phyloP scores from a whole-genome alignment of 257 asterid species.

The Echium plantagineum region DNA sequence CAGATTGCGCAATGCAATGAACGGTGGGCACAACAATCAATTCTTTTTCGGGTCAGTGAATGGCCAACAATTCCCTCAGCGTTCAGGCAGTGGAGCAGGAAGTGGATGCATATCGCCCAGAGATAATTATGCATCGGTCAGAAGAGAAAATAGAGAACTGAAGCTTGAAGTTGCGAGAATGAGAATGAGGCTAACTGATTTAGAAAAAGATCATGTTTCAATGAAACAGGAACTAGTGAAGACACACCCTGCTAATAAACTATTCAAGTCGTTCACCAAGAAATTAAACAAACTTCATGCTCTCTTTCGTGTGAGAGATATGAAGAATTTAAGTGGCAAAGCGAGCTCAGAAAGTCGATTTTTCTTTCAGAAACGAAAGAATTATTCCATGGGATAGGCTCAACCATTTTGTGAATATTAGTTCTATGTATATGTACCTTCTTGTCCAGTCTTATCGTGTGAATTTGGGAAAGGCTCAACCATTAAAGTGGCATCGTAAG shows the following conservation, averaged over 20 bases:
- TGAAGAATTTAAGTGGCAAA: slow-evolving; percentile 36
- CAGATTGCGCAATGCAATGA: slow-evolving; percentile 86
- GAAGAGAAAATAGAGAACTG: slow-evolving; percentile 85
- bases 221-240: slow-evolving; percentile 83
- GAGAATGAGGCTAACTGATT: slow-evolving; percentile 94
- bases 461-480: no score
- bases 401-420: not conserved
- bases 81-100: slow-evolving; percentile 80
- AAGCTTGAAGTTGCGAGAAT: slow-evolving; percentile 90
- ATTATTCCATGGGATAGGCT: slow-evolving; percentile 57
- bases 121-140: slow-evolving; percentile 89
- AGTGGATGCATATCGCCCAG: slow-evolving; percentile 93
- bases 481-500: no score
- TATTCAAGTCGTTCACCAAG: slow-evolving; percentile 65
- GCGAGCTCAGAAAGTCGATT: slow-evolving; percentile 40
- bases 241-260: slow-evolving; percentile 56
- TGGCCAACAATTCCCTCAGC: slow-evolving; percentile 49
- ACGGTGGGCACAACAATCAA: slow-evolving; percentile 50
- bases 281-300: slow-evolving; percentile 57
- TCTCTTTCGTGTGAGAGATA: slow-evolving; percentile 50
- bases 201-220: slow-evolving; percentile 86
- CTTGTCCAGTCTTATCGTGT: not conserved
- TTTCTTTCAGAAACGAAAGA: slow-evolving; percentile 68
- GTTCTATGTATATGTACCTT: not conserved
- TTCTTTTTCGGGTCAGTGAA: slow-evolving; percentile 53